Conservation (phyloP, 1,284 basidiomycete genomes). For the Gymnopus androsaceus region DNA sequence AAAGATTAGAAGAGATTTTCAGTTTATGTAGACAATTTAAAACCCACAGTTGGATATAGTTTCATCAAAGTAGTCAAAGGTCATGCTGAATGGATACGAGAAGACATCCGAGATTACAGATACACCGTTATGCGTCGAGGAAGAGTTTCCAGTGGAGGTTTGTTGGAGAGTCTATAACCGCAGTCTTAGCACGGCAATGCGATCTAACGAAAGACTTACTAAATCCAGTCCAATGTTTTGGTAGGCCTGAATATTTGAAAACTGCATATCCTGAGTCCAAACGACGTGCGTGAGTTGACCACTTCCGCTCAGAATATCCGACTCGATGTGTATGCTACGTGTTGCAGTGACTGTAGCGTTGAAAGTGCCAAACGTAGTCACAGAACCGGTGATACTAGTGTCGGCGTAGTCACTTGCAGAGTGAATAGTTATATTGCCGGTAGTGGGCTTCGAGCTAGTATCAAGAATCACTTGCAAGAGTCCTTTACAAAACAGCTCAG, state of each 20-base stretch:
- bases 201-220: constrained; percentile 30
- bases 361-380: constrained; percentile 42
- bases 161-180: constrained; percentile 26
- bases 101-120: constrained; percentile 27
- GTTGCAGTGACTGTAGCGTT: constrained; percentile 51
- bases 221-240: constrained; percentile 40
- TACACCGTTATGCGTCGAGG: constrained; percentile 30
- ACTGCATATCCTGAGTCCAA: constrained; percentile 48
- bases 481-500: not conserved
- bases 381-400: constrained; percentile 48
- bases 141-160: constrained; percentile 23
- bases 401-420: constrained; percentile 57
- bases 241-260: constrained; percentile 53
- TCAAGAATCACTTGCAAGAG: constrained; percentile 68
- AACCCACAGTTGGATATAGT: constrained; percentile 15
- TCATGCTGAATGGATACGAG: constrained; percentile 28
- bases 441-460: constrained; percentile 61
- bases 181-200: not conserved
- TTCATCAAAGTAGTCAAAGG: constrained; percentile 18
- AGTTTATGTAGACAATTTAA: not conserved
- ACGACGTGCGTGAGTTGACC: constrained; percentile 46
- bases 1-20: not conserved
- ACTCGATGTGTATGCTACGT: constrained; percentile 47
- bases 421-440: constrained; percentile 64
- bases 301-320: constrained; percentile 50